phyloP scores from a whole-genome alignment of 257 asterid species.

The Nicotiana sylvestris region DNA sequence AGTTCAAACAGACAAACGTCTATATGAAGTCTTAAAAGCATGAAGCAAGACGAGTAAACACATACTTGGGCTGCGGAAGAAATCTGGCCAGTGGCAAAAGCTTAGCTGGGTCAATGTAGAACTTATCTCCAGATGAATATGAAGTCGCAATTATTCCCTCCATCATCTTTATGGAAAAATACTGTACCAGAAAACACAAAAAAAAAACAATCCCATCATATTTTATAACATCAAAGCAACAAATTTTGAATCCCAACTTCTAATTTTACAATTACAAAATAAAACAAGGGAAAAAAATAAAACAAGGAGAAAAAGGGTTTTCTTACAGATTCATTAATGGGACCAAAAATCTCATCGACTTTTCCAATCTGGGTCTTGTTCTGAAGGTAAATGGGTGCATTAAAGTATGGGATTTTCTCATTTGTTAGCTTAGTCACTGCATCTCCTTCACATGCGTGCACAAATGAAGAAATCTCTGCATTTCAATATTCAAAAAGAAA shows the following conservation, averaged over 20 bases:
- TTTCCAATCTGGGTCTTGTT: constrained; percentile 91
- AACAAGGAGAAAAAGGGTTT: neutral
- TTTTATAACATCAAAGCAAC: neutral
- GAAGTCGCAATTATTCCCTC: constrained; percentile 92
- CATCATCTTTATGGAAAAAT: constrained; percentile 76
- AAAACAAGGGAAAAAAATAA: neutral
- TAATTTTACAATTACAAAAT: too few species aligned
- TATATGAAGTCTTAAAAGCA: too few species aligned
- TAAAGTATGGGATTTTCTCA: constrained; percentile 82
- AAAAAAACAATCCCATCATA: neutral
- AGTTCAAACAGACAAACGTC: too few species aligned
- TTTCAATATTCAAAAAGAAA: neutral
- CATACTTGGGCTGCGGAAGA: constrained; percentile 80
- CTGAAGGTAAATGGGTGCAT: constrained; percentile 83
- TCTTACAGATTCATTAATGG: constrained; percentile 88
- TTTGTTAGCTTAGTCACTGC: constrained; percentile 77
- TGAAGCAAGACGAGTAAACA: neutral
- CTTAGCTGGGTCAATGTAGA: constrained; percentile 91
- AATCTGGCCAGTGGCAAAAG: constrained; percentile 82
- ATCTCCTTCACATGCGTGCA: constrained; percentile 85
- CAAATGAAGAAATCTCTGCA: constrained; percentile 70
- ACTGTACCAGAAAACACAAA: constrained; percentile 28
- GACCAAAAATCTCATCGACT: constrained; percentile 91
- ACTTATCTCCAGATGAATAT: constrained; percentile 75
- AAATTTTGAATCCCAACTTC: neutral